Conservation (phyloP, 257 asterid genomes). For the Catharanthus roseus region DNA sequence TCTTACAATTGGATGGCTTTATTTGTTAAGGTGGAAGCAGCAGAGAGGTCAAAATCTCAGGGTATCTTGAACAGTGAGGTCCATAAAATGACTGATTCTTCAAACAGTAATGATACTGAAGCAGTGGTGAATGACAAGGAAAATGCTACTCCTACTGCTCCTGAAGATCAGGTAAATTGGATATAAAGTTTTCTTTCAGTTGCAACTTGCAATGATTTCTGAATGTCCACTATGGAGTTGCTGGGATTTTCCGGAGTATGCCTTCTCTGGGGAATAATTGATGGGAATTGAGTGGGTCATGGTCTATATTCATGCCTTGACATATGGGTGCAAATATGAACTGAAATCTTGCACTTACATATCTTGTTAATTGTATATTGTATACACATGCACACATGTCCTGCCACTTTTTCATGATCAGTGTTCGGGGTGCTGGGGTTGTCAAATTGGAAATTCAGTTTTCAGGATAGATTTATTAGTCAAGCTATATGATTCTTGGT, state of each 20-base stretch:
- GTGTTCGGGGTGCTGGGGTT: background rate
- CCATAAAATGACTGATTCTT: slow-evolving; percentile 38
- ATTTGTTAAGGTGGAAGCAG: slow-evolving; percentile 49
- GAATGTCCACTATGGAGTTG: background rate
- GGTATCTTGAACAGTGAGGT: slow-evolving; percentile 34
- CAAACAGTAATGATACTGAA: slow-evolving; percentile 28
- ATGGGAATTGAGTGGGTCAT: background rate
- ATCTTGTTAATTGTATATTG: background rate
- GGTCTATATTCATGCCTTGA: background rate
- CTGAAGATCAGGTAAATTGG: slow-evolving; percentile 35
- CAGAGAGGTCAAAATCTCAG: slow-evolving; percentile 47
- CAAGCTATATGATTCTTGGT: background rate
- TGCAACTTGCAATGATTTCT: background rate
- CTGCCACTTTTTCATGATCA: background rate
- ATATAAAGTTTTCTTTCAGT: background rate
- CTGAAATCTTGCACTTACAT: background rate
- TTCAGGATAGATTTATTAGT: background rate
- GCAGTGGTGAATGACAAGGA: slow-evolving; percentile 26
- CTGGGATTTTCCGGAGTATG: background rate
- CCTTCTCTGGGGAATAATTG: background rate
- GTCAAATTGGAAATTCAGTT: background rate
- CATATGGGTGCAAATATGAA: background rate
- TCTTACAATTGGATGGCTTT: slow-evolving; percentile 1
- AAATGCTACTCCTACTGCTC: slow-evolving; percentile 26
- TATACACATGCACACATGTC: background rate